These are phyloP conservation scores for Edaphochlamys debaryana DNA, from an alignment of 139 green algal genomes.

Conservation along the genomic window DNA sequence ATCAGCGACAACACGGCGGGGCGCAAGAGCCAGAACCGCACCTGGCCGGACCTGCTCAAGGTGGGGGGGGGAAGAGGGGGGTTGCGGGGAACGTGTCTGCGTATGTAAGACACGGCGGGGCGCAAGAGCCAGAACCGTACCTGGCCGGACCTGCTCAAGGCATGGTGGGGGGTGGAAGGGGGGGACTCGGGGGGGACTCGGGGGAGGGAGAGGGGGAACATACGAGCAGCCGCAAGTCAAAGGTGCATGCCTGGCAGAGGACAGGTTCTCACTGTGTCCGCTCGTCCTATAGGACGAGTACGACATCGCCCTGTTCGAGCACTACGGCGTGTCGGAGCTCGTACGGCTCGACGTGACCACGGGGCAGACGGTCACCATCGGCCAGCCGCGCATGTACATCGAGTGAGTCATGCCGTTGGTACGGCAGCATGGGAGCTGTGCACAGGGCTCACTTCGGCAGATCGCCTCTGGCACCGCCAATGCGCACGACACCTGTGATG, in stretches of 20 bases:
- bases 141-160: slow-evolving; percentile 93
- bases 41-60: slow-evolving; percentile 94
- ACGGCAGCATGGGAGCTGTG: too few species aligned
- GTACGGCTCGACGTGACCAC: slow-evolving; percentile 68
- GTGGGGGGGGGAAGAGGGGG: slow-evolving; percentile 10
- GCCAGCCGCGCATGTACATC: slow-evolving; percentile 80
- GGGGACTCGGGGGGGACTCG: too few species aligned
- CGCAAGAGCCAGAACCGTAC: slow-evolving; percentile 90
- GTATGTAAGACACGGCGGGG: too few species aligned
- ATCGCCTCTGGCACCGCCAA: too few species aligned
- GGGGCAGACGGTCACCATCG: slow-evolving; percentile 61
- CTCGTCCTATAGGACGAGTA: slow-evolving; percentile 82
- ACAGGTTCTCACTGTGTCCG: too few species aligned
- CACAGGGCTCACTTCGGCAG: too few species aligned
- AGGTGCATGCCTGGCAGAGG: too few species aligned
- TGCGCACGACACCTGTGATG: too few species aligned
- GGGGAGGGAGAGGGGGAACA: too few species aligned
- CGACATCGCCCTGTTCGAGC: slow-evolving; percentile 92
- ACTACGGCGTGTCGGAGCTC: slow-evolving; percentile 85
- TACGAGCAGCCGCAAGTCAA: too few species aligned
- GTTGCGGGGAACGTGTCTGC: neutral
- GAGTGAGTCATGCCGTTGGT: too few species aligned
- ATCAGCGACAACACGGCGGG: slow-evolving; percentile 84
- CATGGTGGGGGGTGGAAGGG: too few species aligned
- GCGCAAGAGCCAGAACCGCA: slow-evolving; percentile 86